Conservation (phyloP, 148 eudicot species). For the Chenopodium album region DNA sequence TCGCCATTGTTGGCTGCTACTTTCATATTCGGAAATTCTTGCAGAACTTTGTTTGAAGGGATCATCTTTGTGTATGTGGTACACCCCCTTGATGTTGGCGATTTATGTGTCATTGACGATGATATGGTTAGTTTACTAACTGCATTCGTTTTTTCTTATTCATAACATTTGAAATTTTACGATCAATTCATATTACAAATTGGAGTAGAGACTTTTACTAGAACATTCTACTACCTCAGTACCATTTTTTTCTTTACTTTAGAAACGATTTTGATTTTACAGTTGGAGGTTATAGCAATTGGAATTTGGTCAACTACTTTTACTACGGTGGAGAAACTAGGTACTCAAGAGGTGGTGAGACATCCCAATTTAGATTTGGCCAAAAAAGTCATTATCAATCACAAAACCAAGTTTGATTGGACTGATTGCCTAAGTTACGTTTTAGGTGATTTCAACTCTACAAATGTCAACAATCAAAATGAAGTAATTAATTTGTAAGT, state of each 20-base stretch:
- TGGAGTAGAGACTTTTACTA: too few species aligned
- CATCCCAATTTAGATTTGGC: constrained; percentile 11
- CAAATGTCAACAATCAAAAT: neutral
- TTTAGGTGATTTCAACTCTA: neutral
- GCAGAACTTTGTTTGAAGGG: constrained; percentile 49
- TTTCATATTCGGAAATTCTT: constrained; percentile 47
- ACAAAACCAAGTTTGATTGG: constrained; percentile 17
- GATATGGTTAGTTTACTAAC: constrained; percentile 4
- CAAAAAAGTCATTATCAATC: constrained; percentile 5
- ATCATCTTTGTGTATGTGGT: constrained; percentile 47
- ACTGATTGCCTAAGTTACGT: neutral
- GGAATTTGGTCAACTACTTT: constrained; percentile 19
- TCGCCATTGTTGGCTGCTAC: constrained; percentile 53
- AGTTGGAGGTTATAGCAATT: constrained; percentile 14
- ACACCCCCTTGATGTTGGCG: constrained; percentile 56
- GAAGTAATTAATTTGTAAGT: neutral
- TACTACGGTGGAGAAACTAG: neutral
- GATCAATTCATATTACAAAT: too few species aligned
- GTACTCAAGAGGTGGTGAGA: neutral
- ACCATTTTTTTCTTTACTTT: too few species aligned
- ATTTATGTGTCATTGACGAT: constrained; percentile 45
- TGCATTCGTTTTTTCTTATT: neutral
- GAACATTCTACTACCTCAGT: too few species aligned
- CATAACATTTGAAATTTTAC: too few species aligned
- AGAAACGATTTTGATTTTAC: too few species aligned